Evolutionary conservation across 805 yeast species (phyloP).

Genomic region (Myxozyma neotropica): DNA sequence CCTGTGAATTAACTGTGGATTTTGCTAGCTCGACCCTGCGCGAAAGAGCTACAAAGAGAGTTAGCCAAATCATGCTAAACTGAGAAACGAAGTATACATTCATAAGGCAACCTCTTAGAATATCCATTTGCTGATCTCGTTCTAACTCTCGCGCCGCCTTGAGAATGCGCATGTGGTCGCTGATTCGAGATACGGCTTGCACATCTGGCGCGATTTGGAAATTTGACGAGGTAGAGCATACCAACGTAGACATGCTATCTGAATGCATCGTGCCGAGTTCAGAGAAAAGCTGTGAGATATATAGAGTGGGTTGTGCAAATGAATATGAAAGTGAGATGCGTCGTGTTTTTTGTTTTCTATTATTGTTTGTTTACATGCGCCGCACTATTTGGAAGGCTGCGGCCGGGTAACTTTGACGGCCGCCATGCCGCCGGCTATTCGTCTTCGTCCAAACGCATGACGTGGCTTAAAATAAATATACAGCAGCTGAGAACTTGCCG

Average conservation of each 20-base stretch:
- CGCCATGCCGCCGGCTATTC: background rate
- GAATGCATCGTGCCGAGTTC: background rate
- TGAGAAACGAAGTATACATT: background rate
- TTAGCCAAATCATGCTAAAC: background rate
- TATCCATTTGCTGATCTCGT: constrained; percentile 29
- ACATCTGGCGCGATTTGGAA: constrained; percentile 32
- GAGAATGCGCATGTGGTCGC: constrained; percentile 31
- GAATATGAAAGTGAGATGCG: background rate
- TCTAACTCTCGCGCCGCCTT: constrained; percentile 31
- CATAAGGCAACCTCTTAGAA: constrained; percentile 20
- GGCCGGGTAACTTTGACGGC: background rate
- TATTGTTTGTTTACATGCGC: constrained; percentile 12
- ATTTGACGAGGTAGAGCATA: constrained; percentile 23
- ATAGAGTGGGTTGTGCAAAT: background rate
- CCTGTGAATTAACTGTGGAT: constrained; percentile 17
- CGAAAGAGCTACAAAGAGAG: constrained; percentile 20
- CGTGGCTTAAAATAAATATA: no score
- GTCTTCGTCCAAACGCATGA: no score
- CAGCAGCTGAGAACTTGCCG: no score
- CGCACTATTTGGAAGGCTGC: background rate
- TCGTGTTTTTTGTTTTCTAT: background rate
- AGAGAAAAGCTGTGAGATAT: background rate
- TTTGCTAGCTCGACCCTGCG: constrained; percentile 28
- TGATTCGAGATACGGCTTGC: constrained; percentile 26
- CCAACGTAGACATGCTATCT: background rate